These are phyloP conservation scores for Blastobotrys apis DNA, from an alignment of 1,139 yeast species.

Conservation along the genomic window DNA sequence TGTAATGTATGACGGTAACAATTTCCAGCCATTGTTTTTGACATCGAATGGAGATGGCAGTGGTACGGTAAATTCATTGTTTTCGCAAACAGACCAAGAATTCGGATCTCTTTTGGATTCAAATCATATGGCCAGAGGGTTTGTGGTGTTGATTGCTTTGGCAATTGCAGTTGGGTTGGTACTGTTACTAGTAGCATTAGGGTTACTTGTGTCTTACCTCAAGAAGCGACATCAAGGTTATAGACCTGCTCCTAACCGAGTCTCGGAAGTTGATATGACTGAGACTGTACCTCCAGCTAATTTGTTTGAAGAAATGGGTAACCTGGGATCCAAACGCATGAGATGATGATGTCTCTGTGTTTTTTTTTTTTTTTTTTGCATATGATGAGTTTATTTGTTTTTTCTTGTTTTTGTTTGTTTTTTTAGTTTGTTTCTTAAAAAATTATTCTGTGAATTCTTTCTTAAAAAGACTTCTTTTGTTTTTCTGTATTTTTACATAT, in stretches of 20 bases:
- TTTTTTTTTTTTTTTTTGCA: slow-evolving; percentile 4
- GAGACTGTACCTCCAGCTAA: slow-evolving; percentile 62
- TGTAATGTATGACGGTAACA: slow-evolving; percentile 63
- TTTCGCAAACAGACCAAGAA: slow-evolving; percentile 22
- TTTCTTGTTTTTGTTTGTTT: slow-evolving; percentile 1
- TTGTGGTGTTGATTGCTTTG: slow-evolving; percentile 79
- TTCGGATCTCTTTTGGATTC: slow-evolving; percentile 22
- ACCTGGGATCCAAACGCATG: slow-evolving; percentile 14
- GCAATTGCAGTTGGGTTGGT: slow-evolving; percentile 87
- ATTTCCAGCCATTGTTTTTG: slow-evolving; percentile 67
- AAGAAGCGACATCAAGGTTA: slow-evolving; percentile 45
- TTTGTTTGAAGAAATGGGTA: slow-evolving; percentile 54
- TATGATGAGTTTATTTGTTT: background rate
- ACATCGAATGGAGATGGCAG: slow-evolving; percentile 32
- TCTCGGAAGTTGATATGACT: slow-evolving; percentile 65
- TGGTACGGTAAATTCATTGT: slow-evolving; percentile 28
- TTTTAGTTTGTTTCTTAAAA: slow-evolving; percentile 2
- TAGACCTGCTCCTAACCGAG: slow-evolving; percentile 44
- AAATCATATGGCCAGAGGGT: slow-evolving; percentile 49
- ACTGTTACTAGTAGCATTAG: slow-evolving; percentile 58
- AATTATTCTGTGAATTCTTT: background rate
- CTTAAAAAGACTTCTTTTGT: background rate
- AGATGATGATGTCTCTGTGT: slow-evolving; percentile 5
- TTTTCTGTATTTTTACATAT: background rate
- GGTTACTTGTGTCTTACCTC: slow-evolving; percentile 51